A percentile compares a stretch with the other conserved stretches of the same genome.
These are phyloP conservation scores for Catenaria anguillulae DNA, from an alignment of 371 early-diverging fungal species.

Conservation along the genomic window DNA sequence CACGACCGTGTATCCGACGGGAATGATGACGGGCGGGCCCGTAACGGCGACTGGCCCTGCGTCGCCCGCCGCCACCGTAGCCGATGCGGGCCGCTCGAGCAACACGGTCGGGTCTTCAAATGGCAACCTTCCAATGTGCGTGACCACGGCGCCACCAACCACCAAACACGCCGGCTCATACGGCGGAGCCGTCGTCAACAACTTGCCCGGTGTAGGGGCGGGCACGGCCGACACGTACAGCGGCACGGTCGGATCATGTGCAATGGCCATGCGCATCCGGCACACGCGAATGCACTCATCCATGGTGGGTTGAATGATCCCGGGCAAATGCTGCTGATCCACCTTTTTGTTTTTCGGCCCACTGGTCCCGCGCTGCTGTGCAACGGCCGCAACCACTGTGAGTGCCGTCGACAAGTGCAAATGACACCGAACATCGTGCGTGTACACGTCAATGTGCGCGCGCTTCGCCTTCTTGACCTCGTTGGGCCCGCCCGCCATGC, in stretches of 20 bases:
- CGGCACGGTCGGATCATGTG: background rate
- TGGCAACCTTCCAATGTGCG: background rate
- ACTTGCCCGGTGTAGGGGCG: background rate
- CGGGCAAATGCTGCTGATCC: no score
- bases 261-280: background rate
- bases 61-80: no score
- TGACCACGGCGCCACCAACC: background rate
- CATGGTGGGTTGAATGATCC: background rate
- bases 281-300: background rate
- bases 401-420: no score
- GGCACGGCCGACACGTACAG: background rate
- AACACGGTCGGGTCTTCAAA: background rate
- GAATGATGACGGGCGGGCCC: background rate
- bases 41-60: no score
- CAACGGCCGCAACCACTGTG: no score
- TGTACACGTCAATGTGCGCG: background rate
- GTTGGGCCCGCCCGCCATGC: background rate
- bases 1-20: background rate
- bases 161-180: background rate
- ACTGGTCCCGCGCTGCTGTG: no score
- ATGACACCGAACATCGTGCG: background rate
- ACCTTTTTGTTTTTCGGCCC: no score
- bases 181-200: slow-evolving; percentile 1
- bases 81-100: background rate
- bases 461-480: background rate